phyloP scores from a whole-genome alignment of 176 grass and related monocot genomes.

The Aegilops longissima region DNA sequence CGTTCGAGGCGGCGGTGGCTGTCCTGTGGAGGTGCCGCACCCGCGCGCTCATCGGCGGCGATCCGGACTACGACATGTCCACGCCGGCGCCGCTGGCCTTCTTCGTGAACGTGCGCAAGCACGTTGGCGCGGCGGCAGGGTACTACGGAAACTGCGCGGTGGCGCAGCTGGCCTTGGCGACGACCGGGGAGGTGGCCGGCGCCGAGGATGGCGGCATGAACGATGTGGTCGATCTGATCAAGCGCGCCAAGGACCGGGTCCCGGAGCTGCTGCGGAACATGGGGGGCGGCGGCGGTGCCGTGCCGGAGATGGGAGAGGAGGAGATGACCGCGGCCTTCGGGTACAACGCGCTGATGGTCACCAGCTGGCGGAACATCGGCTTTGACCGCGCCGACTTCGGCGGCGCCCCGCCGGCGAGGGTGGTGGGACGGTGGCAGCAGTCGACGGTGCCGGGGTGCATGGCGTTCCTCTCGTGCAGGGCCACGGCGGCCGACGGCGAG shows the following conservation, averaged over 20 bases:
- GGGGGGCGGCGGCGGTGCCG: not conserved
- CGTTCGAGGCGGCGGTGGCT: not conserved
- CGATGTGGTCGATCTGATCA: not conserved
- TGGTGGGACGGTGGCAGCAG: not conserved
- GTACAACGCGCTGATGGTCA: not conserved
- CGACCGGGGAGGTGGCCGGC: not conserved
- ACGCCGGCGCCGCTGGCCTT: constrained; percentile 28
- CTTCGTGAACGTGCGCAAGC: constrained; percentile 28
- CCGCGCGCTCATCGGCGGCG: not conserved
- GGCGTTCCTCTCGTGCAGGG: constrained; percentile 11
- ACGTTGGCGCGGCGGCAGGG: not conserved
- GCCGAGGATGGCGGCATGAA: not conserved
- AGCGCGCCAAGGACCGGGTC: not conserved
- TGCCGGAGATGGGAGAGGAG: not conserved
- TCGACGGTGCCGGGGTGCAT: not conserved
- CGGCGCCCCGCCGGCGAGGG: not conserved
- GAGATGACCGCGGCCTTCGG: not conserved
- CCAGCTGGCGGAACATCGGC: constrained; percentile 6
- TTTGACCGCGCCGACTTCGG: not conserved
- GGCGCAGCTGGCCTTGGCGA: not conserved
- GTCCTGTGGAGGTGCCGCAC: constrained; percentile 24
- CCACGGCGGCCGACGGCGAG: not conserved
- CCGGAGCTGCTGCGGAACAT: not conserved
- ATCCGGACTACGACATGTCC: not conserved
- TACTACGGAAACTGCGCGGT: constrained; percentile 48